Evolutionary conservation across 768 basidiomycete genomes (phyloP).

Genomic region (Favolaschia claudopus): DNA sequence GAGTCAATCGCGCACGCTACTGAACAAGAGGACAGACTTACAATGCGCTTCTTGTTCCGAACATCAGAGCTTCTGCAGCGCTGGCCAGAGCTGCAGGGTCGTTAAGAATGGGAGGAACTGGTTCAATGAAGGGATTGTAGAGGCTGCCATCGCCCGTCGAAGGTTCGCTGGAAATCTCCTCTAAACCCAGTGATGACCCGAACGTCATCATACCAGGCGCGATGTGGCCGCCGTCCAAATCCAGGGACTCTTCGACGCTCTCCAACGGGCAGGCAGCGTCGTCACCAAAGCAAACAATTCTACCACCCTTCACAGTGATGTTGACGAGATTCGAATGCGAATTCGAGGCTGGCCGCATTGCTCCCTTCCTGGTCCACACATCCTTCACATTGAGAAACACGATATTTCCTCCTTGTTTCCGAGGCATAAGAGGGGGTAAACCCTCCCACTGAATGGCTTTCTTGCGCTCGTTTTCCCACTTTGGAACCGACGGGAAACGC

Average conservation of each 20-base stretch:
- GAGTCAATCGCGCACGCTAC: conserved; percentile 13
- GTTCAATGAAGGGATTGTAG: conserved; percentile 59
- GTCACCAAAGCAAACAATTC: conserved; percentile 57
- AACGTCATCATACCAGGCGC: conserved; percentile 70
- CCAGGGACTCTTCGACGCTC: conserved; percentile 45
- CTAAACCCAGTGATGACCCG: conserved; percentile 77
- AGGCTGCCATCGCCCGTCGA: conserved; percentile 71
- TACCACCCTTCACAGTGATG: conserved; percentile 58
- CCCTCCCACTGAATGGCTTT: conserved; percentile 71
- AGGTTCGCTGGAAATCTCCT: conserved; percentile 76
- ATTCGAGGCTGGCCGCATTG: conserved; percentile 41
- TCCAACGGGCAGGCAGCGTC: conserved; percentile 36
- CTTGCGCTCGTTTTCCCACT: conserved; percentile 70
- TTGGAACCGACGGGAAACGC: conserved; percentile 59
- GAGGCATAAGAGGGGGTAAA: conserved; percentile 66
- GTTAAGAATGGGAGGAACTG: conserved; percentile 54
- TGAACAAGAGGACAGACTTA: conserved; percentile 44
- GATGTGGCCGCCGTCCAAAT: conserved; percentile 75
- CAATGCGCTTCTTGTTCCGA: conserved; percentile 78
- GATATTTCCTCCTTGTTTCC: conserved; percentile 41
- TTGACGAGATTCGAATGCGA: conserved; percentile 29
- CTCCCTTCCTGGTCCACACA: conserved; percentile 51
- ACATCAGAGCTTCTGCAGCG: conserved; percentile 76
- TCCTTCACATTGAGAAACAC: conserved; percentile 75
- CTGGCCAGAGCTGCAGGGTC: conserved; percentile 62